Conservation (phyloP, 139 green algal genomes). For the Marvania coccoides region DNA sequence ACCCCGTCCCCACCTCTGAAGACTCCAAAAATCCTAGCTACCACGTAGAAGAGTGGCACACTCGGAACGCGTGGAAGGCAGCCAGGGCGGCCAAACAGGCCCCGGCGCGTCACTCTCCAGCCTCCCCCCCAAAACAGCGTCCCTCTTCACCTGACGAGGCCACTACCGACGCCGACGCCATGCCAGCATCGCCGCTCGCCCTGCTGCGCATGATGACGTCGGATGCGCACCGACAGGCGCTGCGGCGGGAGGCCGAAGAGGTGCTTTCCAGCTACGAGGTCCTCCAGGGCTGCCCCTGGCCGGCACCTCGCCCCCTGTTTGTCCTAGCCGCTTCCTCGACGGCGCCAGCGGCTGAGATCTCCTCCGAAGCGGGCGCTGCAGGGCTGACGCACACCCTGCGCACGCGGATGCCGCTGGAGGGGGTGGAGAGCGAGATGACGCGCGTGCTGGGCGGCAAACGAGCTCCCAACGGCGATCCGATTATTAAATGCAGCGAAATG, state of each 20-base stretch:
- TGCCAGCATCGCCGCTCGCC: slow-evolving; percentile 26
- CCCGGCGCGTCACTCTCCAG: not conserved
- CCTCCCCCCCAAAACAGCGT: not conserved
- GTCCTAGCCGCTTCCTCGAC: slow-evolving; percentile 29
- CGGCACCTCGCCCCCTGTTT: slow-evolving; percentile 52
- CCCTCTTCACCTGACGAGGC: no score
- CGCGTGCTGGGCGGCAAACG: slow-evolving; percentile 42
- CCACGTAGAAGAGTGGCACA: not conserved
- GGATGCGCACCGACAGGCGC: slow-evolving; percentile 24
- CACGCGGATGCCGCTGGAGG: slow-evolving; percentile 32
- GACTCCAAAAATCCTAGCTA: not conserved
- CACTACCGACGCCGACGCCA: no score
- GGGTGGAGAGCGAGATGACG: slow-evolving; percentile 38
- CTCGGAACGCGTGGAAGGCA: not conserved
- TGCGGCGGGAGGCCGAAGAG: slow-evolving; percentile 14
- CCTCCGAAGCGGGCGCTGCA: not conserved
- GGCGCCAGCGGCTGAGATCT: not conserved
- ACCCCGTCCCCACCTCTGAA: slow-evolving; percentile 22
- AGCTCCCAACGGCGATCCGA: not conserved
- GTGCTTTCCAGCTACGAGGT: slow-evolving; percentile 44
- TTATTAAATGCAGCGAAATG: slow-evolving; percentile 37
- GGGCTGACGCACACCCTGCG: slow-evolving; percentile 44
- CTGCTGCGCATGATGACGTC: slow-evolving; percentile 32
- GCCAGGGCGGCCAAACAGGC: not conserved
- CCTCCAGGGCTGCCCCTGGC: slow-evolving; percentile 53